phyloP scores from a whole-genome alignment of 352 stramenopile genomes.

The Globisporangium apiculatum region DNA sequence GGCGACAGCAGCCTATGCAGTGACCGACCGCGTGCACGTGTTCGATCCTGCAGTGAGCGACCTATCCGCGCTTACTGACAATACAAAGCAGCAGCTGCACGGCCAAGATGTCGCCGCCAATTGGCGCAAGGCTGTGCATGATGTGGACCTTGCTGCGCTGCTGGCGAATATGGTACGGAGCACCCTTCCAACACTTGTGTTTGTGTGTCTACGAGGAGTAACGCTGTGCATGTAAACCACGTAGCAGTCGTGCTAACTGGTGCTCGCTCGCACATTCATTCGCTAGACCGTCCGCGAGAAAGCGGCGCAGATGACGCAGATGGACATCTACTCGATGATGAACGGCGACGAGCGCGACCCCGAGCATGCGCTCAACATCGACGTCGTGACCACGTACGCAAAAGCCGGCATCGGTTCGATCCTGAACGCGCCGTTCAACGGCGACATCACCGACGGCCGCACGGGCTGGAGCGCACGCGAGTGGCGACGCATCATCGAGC shows the following conservation, averaged over 20 bases:
- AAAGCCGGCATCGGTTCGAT: conserved; percentile 79
- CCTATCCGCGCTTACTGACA: background rate
- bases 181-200: background rate
- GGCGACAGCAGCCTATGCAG: background rate
- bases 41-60: conserved; percentile 10
- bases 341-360: conserved; percentile 45
- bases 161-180: conserved; percentile 10
- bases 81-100: background rate
- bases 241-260: background rate
- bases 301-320: conserved; percentile 87
- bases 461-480: conserved; percentile 63
- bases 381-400: conserved; percentile 51
- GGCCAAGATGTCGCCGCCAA: background rate
- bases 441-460: conserved; percentile 28
- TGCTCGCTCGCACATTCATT: too few relatives aligned
- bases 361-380: conserved; percentile 37
- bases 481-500: conserved; percentile 47
- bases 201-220: too few relatives aligned
- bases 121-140: background rate
- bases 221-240: background rate
- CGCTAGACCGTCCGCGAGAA: conserved; percentile 48
- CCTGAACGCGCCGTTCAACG: conserved; percentile 73
- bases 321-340: conserved; percentile 86
- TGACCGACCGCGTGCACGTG: background rate
- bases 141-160: conserved; percentile 6